Evolutionary conservation across 2,329 filamentous ascomycete species (phyloP).

Genomic region (Apiospora saccharicola): DNA sequence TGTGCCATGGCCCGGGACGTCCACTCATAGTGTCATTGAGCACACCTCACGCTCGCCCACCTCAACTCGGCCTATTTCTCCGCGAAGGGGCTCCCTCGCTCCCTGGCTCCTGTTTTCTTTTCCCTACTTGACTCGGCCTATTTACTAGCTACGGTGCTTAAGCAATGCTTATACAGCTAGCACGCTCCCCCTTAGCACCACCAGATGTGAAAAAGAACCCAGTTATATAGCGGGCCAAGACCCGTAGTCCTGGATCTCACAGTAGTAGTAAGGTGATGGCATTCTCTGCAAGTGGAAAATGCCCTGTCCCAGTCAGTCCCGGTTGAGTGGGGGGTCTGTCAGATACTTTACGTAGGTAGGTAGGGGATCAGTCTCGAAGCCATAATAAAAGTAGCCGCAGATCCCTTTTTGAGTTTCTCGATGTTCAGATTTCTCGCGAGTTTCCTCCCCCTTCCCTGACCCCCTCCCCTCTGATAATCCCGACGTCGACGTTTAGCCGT

Average conservation of each 20-base stretch:
- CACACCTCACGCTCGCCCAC: conserved; percentile 16
- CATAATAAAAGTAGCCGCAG: conserved; percentile 17
- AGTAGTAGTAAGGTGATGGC: not conserved
- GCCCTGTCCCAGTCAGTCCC: not conserved
- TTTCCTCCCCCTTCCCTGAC: not conserved
- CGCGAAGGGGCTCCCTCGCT: not conserved
- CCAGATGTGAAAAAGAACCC: not conserved
- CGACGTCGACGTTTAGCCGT: not conserved
- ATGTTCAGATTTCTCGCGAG: not conserved
- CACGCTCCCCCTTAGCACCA: conserved; percentile 1
- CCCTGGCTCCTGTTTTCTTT: not conserved
- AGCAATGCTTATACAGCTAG: conserved; percentile 10
- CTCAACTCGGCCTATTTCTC: conserved; percentile 15
- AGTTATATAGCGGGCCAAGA: conserved; percentile 20
- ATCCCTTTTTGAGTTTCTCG: not conserved
- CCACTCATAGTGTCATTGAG: conserved; percentile 4
- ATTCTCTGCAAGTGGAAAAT: conserved; percentile 4
- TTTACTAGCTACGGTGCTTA: conserved; percentile 1
- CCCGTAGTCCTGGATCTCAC: conserved; percentile 18
- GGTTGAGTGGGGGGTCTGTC: not conserved
- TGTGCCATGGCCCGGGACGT: conserved; percentile 13
- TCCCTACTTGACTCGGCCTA: not conserved
- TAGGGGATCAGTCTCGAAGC: not conserved
- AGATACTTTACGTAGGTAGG: not conserved
- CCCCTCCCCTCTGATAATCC: not conserved